Percentiles rank a stretch among this genome's conserved stretches.
Conservation (phyloP, 305 asterid genomes). For the Fraxinus sp. region DNA sequence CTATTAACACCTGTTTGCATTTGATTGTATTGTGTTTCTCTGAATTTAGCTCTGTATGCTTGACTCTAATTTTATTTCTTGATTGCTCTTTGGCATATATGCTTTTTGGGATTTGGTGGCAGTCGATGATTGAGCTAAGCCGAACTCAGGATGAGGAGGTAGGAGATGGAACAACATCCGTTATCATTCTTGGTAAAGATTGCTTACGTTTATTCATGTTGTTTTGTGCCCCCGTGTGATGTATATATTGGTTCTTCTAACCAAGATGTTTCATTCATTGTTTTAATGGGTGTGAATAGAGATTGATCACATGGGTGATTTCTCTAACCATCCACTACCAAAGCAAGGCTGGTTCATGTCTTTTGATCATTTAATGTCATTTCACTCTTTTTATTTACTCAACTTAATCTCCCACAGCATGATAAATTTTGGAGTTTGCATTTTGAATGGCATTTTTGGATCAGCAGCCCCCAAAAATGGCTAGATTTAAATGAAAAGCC, state of each 20-base stretch:
- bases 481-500: not conserved
- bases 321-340: not conserved
- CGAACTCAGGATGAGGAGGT: conserved; percentile 99
- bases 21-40: conserved; percentile 8
- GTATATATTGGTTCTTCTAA: not conserved
- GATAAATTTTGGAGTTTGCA: not conserved
- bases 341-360: not conserved
- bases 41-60: not conserved
- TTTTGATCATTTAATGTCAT: not conserved
- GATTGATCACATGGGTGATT: not conserved
- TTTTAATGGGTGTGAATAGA: not conserved
- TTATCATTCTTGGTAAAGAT: conserved; percentile 83
- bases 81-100: conserved; percentile 24
- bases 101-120: conserved; percentile 30
- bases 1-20: not conserved
- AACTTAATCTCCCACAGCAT: not conserved
- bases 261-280: not conserved
- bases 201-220: conserved; percentile 6
- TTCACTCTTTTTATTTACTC: not conserved
- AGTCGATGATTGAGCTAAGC: conserved; percentile 99
- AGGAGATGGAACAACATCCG: conserved; percentile 99
- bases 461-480: not conserved
- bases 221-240: not conserved
- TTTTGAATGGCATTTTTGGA: not conserved
- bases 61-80: not conserved